phyloP scores from a whole-genome alignment of 108 stramenopile genomes.

The Cyclotella sp. region DNA sequence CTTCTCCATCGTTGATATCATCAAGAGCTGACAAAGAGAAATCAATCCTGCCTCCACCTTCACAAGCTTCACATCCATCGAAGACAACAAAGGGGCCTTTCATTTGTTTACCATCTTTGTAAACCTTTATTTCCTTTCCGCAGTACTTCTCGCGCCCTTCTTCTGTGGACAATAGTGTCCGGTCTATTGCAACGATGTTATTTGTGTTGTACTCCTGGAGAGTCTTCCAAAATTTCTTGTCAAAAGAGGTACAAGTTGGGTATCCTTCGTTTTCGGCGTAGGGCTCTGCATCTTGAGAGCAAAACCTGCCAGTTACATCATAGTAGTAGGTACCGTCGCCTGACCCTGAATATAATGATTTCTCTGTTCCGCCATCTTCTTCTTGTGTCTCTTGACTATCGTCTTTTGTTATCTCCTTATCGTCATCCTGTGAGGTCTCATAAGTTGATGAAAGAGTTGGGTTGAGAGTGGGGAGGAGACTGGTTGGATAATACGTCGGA shows the following conservation, averaged over 20 bases:
- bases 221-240: conserved; percentile 7
- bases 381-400: neutral
- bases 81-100: conserved; percentile 10
- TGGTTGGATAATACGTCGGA: neutral
- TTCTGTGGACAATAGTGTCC: conserved; percentile 3
- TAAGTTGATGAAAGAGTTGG: neutral
- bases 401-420: no score
- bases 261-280: conserved; percentile 16
- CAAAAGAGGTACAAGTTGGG: conserved; percentile 7
- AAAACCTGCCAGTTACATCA: conserved; percentile 8
- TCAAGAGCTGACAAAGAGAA: conserved; percentile 21
- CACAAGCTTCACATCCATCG: conserved; percentile 17
- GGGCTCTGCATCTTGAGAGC: neutral
- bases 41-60: conserved; percentile 1
- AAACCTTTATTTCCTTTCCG: conserved; percentile 17
- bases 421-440: no score
- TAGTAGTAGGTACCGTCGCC: conserved; percentile 20
- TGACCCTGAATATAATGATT: neutral
- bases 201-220: conserved; percentile 15
- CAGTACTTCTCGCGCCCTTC: conserved; percentile 16
- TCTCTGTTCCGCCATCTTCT: neutral
- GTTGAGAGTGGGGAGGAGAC: neutral
- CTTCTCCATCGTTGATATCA: conserved; percentile 9
- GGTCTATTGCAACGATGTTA: conserved; percentile 20
- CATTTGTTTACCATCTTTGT: conserved; percentile 12